Evolutionary conservation across 2,329 filamentous ascomycete genomes (phyloP).

Genomic region (Aspergillus tubingensis): DNA sequence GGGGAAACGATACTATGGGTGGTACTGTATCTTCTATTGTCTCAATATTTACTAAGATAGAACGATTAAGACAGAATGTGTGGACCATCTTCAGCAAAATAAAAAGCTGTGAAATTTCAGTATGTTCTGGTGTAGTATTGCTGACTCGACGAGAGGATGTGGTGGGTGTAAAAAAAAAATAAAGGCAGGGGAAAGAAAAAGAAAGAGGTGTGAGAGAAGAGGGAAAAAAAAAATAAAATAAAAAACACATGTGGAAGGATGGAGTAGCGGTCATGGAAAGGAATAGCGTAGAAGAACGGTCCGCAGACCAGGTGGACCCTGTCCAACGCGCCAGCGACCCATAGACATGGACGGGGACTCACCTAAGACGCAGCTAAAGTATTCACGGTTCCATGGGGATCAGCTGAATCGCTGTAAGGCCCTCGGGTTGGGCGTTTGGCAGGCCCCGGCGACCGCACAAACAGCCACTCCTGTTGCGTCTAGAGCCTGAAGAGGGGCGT

Average conservation of each 20-base stretch:
- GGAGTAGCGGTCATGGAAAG: conserved; percentile 20
- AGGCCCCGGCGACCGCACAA: conserved; percentile 15
- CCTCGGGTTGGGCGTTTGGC: conserved; percentile 26
- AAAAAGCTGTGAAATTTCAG: too few relatives aligned
- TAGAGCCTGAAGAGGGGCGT: conserved; percentile 24
- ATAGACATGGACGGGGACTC: conserved; percentile 40
- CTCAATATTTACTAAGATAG: too few relatives aligned
- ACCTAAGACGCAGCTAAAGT: conserved; percentile 29
- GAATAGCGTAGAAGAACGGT: conserved; percentile 22
- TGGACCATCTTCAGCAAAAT: too few relatives aligned
- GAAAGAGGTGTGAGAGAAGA: too few relatives aligned
- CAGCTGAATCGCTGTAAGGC: conserved; percentile 32
- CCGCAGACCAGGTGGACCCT: conserved; percentile 23
- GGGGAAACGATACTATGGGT: too few relatives aligned
- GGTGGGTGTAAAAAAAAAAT: neutral
- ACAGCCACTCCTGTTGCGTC: conserved; percentile 18
- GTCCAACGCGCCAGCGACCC: conserved; percentile 35
- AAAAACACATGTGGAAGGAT: conserved; percentile 5
- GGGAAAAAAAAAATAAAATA: neutral
- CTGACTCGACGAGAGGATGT: neutral
- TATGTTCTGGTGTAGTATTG: neutral
- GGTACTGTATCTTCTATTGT: too few relatives aligned
- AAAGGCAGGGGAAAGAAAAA: neutral
- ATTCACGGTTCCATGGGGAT: conserved; percentile 31
- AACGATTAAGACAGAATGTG: too few relatives aligned